Evolutionary conservation across 176 grass and related monocot species (phyloP), one percentile per base, ranked within the genome.

Genomic region (Bothriochloa decipiens): DNA sequence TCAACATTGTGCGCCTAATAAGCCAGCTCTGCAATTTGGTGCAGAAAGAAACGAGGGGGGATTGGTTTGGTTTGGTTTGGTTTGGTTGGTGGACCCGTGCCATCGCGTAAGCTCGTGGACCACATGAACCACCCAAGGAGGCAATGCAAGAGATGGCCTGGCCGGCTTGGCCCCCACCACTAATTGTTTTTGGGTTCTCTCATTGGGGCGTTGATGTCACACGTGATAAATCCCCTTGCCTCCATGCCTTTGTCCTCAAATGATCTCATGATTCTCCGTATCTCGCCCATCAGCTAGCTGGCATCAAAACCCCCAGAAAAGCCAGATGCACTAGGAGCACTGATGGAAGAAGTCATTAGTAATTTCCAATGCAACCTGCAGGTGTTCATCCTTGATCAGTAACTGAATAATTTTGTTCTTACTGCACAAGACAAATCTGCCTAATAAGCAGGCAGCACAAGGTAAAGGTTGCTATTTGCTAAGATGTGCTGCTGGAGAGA

Each of bases 151-250:
- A 10, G 22, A 20, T 39, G 66, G 70, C 57, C 57, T 11, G 3
- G 70, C 9, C 16, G 16, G 70, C 16, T 4, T 4, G 29, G 29
- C 22, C 43, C 88, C 88, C 88, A 79, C 88, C 85, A 87, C 89
- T 81, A 81, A 83, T 50, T 79, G 67, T 86, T 86, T 62, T 43
- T 8, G 62, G 39, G 39, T 46, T 82, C 72, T 85, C 69, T 82
- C 84, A 86, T 79, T 50, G 66, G 41, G 62, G 76, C 17, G 68
- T 87, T 75, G 75, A 84, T 90, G 89, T 71, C 89, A 84, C 85
- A 91, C 76, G 89, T 87, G 89, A 91, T 87, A 81, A 90, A 91
- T 91, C 89, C 32, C 28, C 75, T 81, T 72, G 69, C 87, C 73
- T 73, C 72, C 53, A 65, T 45, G 65, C 43, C 82, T 89, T 80